phyloP scores from a whole-genome alignment of 176 grass and related monocot species.

The Juncus inflexus region DNA sequence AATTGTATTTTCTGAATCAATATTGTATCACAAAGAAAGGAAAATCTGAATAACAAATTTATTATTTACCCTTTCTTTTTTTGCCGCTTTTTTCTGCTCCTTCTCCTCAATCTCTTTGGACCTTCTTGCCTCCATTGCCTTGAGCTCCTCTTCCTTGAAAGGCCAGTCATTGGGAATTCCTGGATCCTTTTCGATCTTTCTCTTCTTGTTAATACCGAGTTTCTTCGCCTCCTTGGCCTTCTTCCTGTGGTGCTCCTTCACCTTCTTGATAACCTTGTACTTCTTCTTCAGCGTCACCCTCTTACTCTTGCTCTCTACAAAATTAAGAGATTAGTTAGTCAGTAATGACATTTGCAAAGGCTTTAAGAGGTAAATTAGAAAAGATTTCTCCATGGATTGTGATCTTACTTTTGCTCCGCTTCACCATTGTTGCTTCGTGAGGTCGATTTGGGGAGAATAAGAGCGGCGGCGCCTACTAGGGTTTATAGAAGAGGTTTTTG shows the following conservation, averaged over 20 bases:
- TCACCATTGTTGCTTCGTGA: slow-evolving; percentile 45
- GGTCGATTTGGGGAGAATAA: neutral
- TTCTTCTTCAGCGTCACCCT: slow-evolving; percentile 66
- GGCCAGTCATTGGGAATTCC: slow-evolving; percentile 97
- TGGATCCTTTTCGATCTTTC: slow-evolving; percentile 92
- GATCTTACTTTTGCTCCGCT: slow-evolving; percentile 81
- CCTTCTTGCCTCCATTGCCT: slow-evolving; percentile 63
- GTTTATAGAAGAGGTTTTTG: neutral
- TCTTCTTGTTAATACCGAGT: slow-evolving; percentile 36
- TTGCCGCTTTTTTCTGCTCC: slow-evolving; percentile 83
- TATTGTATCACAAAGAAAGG: neutral
- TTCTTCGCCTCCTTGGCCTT: slow-evolving; percentile 67
- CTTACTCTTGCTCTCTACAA: slow-evolving; percentile 89
- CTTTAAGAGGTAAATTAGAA: neutral
- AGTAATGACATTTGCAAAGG: neutral
- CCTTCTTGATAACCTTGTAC: slow-evolving; percentile 85
- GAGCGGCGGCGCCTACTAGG: neutral
- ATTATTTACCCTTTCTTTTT: slow-evolving; percentile 69
- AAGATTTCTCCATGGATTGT: neutral
- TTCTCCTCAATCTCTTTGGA: slow-evolving; percentile 63
- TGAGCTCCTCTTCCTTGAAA: slow-evolving; percentile 92
- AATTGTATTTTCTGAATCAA: neutral
- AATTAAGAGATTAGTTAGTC: neutral
- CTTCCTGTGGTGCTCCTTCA: slow-evolving; percentile 97
- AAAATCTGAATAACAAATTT: no score